Percentiles rank a stretch among this genome's conserved stretches.
Conservation (phyloP, 2,329 filamentous ascomycete genomes). For the Aspergillus alliaceus region DNA sequence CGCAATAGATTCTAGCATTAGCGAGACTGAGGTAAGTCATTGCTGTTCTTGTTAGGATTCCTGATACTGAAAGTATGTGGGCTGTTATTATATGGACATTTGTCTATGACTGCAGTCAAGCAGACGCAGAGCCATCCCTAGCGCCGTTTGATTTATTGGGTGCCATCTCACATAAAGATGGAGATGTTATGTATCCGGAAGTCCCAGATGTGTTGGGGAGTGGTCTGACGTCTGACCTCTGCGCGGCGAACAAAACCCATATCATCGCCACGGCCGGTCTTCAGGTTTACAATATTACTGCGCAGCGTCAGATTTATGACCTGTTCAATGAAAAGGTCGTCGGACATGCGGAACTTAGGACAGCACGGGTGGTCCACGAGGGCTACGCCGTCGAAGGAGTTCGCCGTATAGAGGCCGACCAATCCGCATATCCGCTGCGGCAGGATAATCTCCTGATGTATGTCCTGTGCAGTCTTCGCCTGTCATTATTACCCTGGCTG, state of each 20-base stretch:
- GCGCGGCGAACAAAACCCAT: not conserved
- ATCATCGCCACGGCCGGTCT: not conserved
- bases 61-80: too few species aligned
- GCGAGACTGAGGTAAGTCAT: too few species aligned
- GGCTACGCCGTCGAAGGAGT: not conserved
- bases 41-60: too few species aligned
- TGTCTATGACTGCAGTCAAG: not conserved
- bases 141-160: not conserved
- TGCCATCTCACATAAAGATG: not conserved
- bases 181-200: not conserved
- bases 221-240: not conserved
- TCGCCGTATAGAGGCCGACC: not conserved
- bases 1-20: too few species aligned
- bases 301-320: not conserved
- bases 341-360: not conserved
- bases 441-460: not conserved
- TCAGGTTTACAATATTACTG: not conserved
- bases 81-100: not conserved
- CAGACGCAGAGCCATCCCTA: not conserved
- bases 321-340: not conserved
- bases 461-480: too few species aligned
- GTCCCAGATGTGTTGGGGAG: not conserved
- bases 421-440: not conserved
- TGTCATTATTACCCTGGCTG: too few species aligned
- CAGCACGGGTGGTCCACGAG: not conserved